Percentiles rank a stretch among this genome's conserved stretches.
Conservation (phyloP, 1,284 basidiomycete species). For the Sporisorium graminicola region DNA sequence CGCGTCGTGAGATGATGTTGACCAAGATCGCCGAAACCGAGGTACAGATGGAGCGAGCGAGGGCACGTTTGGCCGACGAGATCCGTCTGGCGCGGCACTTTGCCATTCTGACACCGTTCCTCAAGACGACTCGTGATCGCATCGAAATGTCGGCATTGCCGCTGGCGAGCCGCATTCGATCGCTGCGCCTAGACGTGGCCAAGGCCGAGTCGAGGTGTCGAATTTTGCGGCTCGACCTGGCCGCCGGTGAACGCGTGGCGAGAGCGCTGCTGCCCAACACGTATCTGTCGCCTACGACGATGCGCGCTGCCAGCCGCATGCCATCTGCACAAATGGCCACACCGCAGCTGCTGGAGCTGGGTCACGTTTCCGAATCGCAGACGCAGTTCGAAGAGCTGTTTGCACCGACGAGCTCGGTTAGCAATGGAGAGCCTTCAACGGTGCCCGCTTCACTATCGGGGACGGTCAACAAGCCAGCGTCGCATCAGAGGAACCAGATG, state of each 20-base stretch:
- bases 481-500: conserved; percentile 50
- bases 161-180: conserved; percentile 46
- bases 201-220: conserved; percentile 46
- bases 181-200: conserved; percentile 55
- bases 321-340: conserved; percentile 37
- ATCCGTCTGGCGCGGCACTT: conserved; percentile 62
- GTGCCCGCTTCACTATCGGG: conserved; percentile 11
- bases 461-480: conserved; percentile 42
- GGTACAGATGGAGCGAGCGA: conserved; percentile 77
- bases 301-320: conserved; percentile 29
- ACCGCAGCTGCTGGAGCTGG: conserved; percentile 46
- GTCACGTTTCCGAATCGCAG: conserved; percentile 33
- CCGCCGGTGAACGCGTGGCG: conserved; percentile 44
- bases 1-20: conserved; percentile 48
- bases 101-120: conserved; percentile 62
- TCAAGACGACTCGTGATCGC: conserved; percentile 59
- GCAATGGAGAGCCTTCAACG: conserved; percentile 14
- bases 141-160: conserved; percentile 62
- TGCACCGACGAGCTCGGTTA: conserved; percentile 6
- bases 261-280: conserved; percentile 30
- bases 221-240: conserved; percentile 54
- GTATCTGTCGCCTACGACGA: conserved; percentile 36
- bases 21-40: conserved; percentile 78
- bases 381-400: conserved; percentile 49
- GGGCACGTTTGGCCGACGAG: conserved; percentile 46